Evolutionary conservation across 345 rosid genomes (phyloP).

Genomic region (Aurinia saxatilis): DNA sequence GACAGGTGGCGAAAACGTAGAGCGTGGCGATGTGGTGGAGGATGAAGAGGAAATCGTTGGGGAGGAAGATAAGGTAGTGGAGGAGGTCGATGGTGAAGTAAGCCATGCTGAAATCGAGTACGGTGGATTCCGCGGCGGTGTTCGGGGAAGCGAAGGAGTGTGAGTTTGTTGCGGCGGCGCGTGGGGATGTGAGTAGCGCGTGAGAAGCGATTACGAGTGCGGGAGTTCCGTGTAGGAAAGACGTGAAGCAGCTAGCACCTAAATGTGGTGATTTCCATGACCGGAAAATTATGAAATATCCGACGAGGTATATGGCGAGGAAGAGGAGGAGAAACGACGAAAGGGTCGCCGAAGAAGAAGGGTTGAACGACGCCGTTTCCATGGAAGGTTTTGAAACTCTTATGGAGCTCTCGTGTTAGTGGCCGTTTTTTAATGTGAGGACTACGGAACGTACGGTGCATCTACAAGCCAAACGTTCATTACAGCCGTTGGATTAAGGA

Average conservation of each 20-base stretch:
- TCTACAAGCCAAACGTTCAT: neutral
- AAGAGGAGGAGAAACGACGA: constrained; percentile 43
- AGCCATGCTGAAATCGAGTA: constrained; percentile 71
- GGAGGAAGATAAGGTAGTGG: constrained; percentile 63
- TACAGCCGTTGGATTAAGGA: constrained; percentile 16
- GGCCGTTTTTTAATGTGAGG: neutral
- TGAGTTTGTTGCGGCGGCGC: too few species aligned
- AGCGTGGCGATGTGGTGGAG: constrained; percentile 81
- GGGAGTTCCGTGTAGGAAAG: constrained; percentile 73
- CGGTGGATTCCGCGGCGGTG: constrained; percentile 39
- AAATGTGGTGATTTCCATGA: constrained; percentile 49
- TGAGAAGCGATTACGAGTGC: constrained; percentile 45
- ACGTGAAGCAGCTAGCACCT: constrained; percentile 76
- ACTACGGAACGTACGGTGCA: neutral
- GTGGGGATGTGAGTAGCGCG: constrained; percentile 34
- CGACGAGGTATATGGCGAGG: constrained; percentile 34
- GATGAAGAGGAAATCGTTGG: constrained; percentile 61
- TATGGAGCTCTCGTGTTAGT: neutral
- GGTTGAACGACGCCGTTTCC: constrained; percentile 23
- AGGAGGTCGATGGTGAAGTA: constrained; percentile 69
- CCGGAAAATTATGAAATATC: constrained; percentile 45
- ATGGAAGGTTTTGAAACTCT: constrained; percentile 19
- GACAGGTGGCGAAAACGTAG: constrained; percentile 62
- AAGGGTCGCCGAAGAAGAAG: constrained; percentile 15
- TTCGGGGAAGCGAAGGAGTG: constrained; percentile 48